phyloP scores from a whole-genome alignment of 192 early-diverging fungal genomes.

The Podila epigama region DNA sequence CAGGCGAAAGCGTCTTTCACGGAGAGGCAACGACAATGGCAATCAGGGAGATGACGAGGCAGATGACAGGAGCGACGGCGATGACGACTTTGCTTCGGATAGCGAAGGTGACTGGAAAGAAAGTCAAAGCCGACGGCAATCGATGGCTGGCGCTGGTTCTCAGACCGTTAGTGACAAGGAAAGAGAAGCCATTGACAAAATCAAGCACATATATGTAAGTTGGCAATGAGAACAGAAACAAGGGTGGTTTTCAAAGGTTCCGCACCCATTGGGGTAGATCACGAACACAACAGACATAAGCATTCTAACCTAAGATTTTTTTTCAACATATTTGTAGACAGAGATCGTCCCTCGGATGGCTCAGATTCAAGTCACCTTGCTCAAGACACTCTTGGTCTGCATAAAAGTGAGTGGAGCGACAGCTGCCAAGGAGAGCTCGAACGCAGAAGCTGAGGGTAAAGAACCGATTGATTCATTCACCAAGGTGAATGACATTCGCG shows the following conservation, averaged over 20 bases:
- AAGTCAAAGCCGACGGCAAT: neutral
- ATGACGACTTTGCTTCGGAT: conserved; percentile 24
- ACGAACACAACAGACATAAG: no score
- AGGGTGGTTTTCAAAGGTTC: no score
- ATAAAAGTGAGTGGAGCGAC: conserved; percentile 52
- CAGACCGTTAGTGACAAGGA: conserved; percentile 32
- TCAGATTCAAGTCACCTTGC: conserved; percentile 59
- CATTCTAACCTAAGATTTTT: neutral
- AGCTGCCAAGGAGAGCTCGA: conserved; percentile 37
- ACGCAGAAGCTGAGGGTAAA: conserved; percentile 27
- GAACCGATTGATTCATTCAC: conserved; percentile 28
- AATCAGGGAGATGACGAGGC: conserved; percentile 47
- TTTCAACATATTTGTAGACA: conserved; percentile 10
- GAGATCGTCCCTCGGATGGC: conserved; percentile 62
- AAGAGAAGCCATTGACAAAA: conserved; percentile 48
- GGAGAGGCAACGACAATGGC: conserved; percentile 28
- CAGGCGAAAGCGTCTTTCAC: conserved; percentile 18
- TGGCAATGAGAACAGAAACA: no score
- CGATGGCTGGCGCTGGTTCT: neutral
- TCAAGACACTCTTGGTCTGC: conserved; percentile 58
- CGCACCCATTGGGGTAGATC: no score
- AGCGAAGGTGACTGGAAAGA: neutral
- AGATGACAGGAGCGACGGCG: conserved; percentile 11
- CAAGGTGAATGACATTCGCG: conserved; percentile 60
- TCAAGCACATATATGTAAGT: conserved; percentile 64